Evolutionary conservation across 2,329 filamentous ascomycete genomes (phyloP).

Genomic region (Zopfia rhizophila): DNA sequence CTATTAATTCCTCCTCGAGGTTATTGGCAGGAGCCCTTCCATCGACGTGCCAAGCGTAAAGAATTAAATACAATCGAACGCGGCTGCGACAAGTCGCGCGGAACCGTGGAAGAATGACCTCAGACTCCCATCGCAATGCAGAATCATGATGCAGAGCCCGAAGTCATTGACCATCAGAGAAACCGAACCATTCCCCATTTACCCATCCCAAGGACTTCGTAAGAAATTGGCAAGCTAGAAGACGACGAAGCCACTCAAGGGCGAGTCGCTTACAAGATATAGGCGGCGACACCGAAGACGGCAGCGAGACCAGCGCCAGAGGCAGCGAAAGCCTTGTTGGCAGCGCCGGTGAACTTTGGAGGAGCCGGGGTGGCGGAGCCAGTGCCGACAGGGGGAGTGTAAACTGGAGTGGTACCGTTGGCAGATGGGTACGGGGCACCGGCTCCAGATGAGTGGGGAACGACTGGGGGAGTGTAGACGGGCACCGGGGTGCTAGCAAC

Average conservation of each 20-base stretch:
- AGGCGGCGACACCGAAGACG: slow-evolving; percentile 61
- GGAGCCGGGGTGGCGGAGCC: slow-evolving; percentile 40
- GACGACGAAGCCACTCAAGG: slow-evolving; percentile 26
- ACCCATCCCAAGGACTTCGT: slow-evolving; percentile 24
- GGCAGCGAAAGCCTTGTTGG: slow-evolving; percentile 58
- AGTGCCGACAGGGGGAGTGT: slow-evolving; percentile 27
- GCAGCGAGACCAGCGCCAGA: slow-evolving; percentile 63
- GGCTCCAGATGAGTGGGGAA: slow-evolving; percentile 19
- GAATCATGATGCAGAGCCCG: slow-evolving; percentile 43
- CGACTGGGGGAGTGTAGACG: slow-evolving; percentile 24
- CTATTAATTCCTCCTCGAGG: slow-evolving; percentile 35
- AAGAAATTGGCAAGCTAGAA: slow-evolving; percentile 18
- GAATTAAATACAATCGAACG: slow-evolving; percentile 50
- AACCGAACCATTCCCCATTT: slow-evolving; percentile 29
- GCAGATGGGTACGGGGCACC: slow-evolving; percentile 28
- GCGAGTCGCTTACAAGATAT: slow-evolving; percentile 49
- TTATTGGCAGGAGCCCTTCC: slow-evolving; percentile 39
- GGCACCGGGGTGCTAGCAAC: slow-evolving; percentile 17
- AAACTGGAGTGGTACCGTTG: slow-evolving; percentile 34
- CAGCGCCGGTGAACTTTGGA: slow-evolving; percentile 61
- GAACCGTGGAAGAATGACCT: slow-evolving; percentile 29
- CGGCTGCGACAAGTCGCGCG: slow-evolving; percentile 35
- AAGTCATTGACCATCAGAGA: slow-evolving; percentile 46
- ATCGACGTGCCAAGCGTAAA: slow-evolving; percentile 40
- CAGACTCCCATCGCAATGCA: slow-evolving; percentile 46